phyloP scores from a whole-genome alignment of 495 filamentous ascomycete species.

The Rusavskia elegans region DNA sequence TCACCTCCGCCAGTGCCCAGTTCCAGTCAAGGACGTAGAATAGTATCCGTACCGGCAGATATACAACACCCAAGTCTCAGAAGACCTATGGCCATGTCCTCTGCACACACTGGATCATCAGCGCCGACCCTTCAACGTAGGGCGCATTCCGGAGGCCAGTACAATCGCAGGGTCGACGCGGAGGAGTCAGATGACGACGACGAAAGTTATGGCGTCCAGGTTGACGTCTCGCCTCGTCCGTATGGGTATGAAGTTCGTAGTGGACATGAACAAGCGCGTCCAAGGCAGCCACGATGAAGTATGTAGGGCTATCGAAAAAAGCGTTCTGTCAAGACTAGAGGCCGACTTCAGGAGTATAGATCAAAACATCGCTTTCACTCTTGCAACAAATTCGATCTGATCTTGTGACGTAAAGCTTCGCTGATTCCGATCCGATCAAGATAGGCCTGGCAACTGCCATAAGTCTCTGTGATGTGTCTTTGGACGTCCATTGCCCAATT shows the following conservation, averaged over 20 bases:
- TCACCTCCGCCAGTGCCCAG: constrained; percentile 16
- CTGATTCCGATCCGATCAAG: constrained; percentile 40
- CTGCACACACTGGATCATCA: constrained; percentile 7
- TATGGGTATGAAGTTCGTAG: constrained; percentile 5
- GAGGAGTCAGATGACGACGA: constrained; percentile 15
- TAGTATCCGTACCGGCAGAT: constrained; percentile 14
- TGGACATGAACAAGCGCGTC: background rate
- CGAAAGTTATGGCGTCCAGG: constrained; percentile 20
- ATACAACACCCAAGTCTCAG: constrained; percentile 7
- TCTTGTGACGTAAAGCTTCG: constrained; percentile 6
- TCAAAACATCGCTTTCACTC: background rate
- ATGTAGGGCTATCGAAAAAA: background rate
- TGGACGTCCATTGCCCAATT: constrained; percentile 36
- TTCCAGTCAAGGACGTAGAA: constrained; percentile 11
- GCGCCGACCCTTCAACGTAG: constrained; percentile 15
- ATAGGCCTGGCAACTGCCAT: constrained; percentile 49
- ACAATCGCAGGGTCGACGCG: constrained; percentile 9
- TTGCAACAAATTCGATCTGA: background rate
- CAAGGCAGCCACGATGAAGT: background rate
- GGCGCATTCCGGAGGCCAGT: constrained; percentile 12
- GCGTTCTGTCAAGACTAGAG: background rate
- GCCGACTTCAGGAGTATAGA: background rate
- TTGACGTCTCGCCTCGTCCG: constrained; percentile 11
- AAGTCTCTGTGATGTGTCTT: constrained; percentile 32
- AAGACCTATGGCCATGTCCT: background rate